Evolutionary conservation across 306 rosid genomes (phyloP), one percentile per base, ranked within the genome.

Genomic region (Arachis hypogaea): DNA sequence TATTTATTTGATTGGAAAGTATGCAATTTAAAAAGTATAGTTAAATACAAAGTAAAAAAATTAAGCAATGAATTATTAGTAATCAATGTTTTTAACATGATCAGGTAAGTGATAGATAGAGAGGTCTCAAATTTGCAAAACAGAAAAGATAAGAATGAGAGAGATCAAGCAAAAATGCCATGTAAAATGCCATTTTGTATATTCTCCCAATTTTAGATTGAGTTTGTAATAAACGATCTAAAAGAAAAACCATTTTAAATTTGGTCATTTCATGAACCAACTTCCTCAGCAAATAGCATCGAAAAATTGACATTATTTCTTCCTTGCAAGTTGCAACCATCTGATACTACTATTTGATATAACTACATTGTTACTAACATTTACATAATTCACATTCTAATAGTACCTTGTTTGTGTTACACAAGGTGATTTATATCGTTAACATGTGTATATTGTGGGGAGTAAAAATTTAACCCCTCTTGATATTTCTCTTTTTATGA

Each of bases 371-470:
- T 22, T 22, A 22, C 28, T 22, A 22, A 22, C 28, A 22, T 22
- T 22, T 22, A 59, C 16, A 61, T 46, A 52, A 59, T 16, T 18
- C 30, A 8, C 68, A 30, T 36, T 49, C 36, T 70, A 43, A 18
- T 45, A 57, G 28, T 22, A 22, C 28, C 28, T 22, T 22, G 28
- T 22, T 58, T 46, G 47, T n/a, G 36, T 43, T 57, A 63, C 63
- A 52, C 45, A 77, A 74, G 50, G 59, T 55, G 44, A 60, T 77
- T 14, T 62, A 73, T 33, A 61, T 5, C 49, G 38, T 5, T 29
- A 28, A 9, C 29, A 64, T 73, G 57, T 77, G 81, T 82, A 80
- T 70, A 74, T 28, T 57, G 71, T 45, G 33, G 59, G 80, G 55
- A 29, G 44, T 9, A 42, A 62, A 57, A 63, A 58, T 4, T 14